A percentile compares a stretch with the other conserved stretches of the same genome.
These are phyloP conservation scores for Bauhinia variegata DNA, from an alignment of 306 rosid genomes.

Conservation along the genomic window DNA sequence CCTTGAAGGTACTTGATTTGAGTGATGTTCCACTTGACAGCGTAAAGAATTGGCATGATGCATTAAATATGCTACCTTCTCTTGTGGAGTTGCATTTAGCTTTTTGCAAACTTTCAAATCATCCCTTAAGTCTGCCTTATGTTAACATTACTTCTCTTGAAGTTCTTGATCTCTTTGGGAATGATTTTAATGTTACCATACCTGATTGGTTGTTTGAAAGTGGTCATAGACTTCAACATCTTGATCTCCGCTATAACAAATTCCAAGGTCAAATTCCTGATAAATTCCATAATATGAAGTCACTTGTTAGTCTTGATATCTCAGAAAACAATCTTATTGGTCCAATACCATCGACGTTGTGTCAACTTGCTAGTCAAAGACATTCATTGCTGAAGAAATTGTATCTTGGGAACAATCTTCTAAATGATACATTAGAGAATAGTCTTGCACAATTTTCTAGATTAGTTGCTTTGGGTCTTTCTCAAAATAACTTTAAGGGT, in stretches of 20 bases:
- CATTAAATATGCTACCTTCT: too few species aligned
- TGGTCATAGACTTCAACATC: background rate
- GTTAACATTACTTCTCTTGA: background rate
- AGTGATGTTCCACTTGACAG: too few species aligned
- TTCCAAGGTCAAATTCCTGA: background rate
- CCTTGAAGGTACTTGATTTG: too few species aligned
- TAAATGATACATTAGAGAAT: background rate
- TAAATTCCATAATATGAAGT: background rate
- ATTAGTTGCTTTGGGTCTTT: background rate
- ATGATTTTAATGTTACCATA: background rate
- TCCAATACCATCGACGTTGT: too few species aligned
- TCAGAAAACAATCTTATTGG: background rate
- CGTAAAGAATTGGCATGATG: too few species aligned
- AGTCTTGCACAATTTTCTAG: background rate
- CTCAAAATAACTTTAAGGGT: background rate
- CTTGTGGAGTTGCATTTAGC: too few species aligned
- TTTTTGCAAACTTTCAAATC: too few species aligned
- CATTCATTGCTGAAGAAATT: background rate
- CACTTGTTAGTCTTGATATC: background rate
- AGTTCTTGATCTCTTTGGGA: background rate
- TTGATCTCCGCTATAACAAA: background rate
- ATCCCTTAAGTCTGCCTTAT: too few species aligned
- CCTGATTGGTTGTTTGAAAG: background rate
- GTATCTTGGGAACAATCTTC: background rate
- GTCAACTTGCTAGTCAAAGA: background rate